A percentile compares a stretch with the other conserved stretches of the same genome.
Conservation (phyloP, 1,284 basidiomycete species). For the Cystobasidiaceae sp. region DNA sequence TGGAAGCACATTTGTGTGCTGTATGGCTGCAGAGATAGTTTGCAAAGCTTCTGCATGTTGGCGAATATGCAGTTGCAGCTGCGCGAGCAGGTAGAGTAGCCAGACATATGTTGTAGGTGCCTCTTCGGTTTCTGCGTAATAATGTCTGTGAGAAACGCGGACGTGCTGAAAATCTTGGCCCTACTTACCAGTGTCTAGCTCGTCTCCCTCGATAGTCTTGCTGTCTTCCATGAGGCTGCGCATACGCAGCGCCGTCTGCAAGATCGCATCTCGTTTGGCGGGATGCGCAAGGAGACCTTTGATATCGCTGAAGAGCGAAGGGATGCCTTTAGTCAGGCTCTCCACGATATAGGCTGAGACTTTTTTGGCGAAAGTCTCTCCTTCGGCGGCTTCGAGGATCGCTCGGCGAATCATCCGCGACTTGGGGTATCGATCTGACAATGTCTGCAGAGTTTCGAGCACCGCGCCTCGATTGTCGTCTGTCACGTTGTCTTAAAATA, state of each 20-base stretch:
- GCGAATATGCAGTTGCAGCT: slow-evolving; percentile 71
- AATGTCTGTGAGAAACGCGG: not conserved
- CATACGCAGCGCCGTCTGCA: slow-evolving; percentile 63
- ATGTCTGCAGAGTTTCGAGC: slow-evolving; percentile 57
- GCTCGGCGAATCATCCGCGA: slow-evolving; percentile 69
- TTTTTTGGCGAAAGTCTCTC: slow-evolving; percentile 62
- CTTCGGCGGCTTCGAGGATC: slow-evolving; percentile 62
- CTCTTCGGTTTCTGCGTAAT: slow-evolving; percentile 45
- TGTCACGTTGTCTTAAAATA: slow-evolving; percentile 50
- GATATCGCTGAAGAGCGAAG: slow-evolving; percentile 88
- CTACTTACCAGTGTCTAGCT: not conserved
- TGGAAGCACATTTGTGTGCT: slow-evolving; percentile 88
- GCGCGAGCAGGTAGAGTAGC: slow-evolving; percentile 90
- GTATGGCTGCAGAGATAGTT: slow-evolving; percentile 61
- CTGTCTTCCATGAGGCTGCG: slow-evolving; percentile 47
- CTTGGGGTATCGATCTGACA: slow-evolving; percentile 60
- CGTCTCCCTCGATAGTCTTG: slow-evolving; percentile 40
- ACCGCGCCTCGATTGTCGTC: slow-evolving; percentile 57
- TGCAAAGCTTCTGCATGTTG: slow-evolving; percentile 57
- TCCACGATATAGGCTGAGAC: slow-evolving; percentile 65
- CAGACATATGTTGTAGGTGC: slow-evolving; percentile 87
- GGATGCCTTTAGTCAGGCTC: slow-evolving; percentile 78
- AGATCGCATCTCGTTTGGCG: slow-evolving; percentile 62
- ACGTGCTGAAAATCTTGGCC: not conserved
- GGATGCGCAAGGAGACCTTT: slow-evolving; percentile 73